Conservation (phyloP, 177 flowering plant genomes). For the Tripterygium wilfordii region DNA sequence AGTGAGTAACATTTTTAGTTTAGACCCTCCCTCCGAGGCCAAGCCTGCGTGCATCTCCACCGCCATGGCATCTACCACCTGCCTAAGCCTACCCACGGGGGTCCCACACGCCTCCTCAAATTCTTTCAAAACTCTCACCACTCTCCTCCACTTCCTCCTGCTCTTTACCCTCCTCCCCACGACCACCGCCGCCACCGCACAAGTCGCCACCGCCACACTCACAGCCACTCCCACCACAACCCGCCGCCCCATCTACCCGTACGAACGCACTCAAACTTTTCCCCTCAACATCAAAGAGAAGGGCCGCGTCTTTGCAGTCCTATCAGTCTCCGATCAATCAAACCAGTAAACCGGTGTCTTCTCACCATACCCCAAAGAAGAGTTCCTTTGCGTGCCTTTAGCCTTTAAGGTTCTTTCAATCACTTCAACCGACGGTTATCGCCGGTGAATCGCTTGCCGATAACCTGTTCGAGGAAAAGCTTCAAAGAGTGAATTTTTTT, state of each 20-base stretch:
- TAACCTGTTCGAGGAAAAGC: too few species aligned
- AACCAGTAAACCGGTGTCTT: too few species aligned
- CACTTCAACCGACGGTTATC: too few species aligned
- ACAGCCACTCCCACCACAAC: slow-evolving; percentile 46
- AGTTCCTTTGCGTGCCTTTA: too few species aligned
- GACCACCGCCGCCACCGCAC: slow-evolving; percentile 60
- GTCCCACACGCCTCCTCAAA: slow-evolving; percentile 68
- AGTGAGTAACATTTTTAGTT: slow-evolving; percentile 85
- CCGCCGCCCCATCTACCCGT: slow-evolving; percentile 38
- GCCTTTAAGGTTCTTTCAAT: too few species aligned
- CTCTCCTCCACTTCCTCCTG: slow-evolving; percentile 61
- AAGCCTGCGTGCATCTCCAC: slow-evolving; percentile 97
- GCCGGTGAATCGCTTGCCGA: too few species aligned
- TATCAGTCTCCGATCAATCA: too few species aligned
- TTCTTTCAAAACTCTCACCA: slow-evolving; percentile 56
- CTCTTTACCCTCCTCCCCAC: slow-evolving; percentile 55
- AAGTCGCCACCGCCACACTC: slow-evolving; percentile 52
- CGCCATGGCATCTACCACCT: slow-evolving; percentile 89
- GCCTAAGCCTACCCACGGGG: slow-evolving; percentile 47
- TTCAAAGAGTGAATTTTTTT: too few species aligned
- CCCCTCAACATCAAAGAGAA: too few species aligned
- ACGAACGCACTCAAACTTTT: too few species aligned
- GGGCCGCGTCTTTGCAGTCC: too few species aligned
- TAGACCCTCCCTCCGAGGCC: slow-evolving; percentile 84
- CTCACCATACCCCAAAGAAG: too few species aligned